Evolutionary conservation across 345 rosid genomes (phyloP).

Genomic region (Gossypium rotundifolium): DNA sequence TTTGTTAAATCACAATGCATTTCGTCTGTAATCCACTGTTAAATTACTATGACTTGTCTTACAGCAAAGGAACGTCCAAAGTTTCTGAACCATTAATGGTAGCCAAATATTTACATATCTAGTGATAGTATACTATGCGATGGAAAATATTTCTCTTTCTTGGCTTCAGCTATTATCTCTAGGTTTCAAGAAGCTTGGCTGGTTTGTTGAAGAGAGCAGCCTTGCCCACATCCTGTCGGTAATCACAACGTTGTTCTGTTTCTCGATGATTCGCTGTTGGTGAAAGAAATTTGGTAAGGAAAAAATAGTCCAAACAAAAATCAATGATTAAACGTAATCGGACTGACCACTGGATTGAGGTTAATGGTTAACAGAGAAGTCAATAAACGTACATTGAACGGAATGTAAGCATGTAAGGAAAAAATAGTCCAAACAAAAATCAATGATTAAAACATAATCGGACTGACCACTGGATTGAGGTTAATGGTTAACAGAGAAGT

Average conservation of each 20-base stretch:
- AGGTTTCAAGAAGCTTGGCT: constrained; percentile 60
- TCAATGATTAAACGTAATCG: not conserved
- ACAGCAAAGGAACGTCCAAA: too few relatives aligned
- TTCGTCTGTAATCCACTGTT: too few relatives aligned
- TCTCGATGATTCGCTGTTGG: constrained; percentile 56
- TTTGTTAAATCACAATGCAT: too few relatives aligned
- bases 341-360: not conserved
- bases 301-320: not conserved
- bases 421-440: not conserved
- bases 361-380: not conserved
- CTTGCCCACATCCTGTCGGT: constrained; percentile 93
- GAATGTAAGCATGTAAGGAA: too few relatives aligned
- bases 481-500: not conserved
- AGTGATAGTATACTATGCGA: not conserved
- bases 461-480: not conserved
- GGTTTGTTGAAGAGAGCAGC: constrained; percentile 65
- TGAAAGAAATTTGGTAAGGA: not conserved
- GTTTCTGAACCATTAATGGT: too few relatives aligned
- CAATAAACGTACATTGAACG: constrained; percentile 43
- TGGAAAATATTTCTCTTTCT: constrained; percentile 9
- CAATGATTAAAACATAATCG: not conserved
- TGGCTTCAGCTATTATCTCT: constrained; percentile 14
- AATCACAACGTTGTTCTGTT: constrained; percentile 60
- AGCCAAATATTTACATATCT: not conserved
- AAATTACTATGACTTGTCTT: not conserved